Conservation (phyloP, 805 yeast genomes). For the Starmerella khaoyaiensis region DNA sequence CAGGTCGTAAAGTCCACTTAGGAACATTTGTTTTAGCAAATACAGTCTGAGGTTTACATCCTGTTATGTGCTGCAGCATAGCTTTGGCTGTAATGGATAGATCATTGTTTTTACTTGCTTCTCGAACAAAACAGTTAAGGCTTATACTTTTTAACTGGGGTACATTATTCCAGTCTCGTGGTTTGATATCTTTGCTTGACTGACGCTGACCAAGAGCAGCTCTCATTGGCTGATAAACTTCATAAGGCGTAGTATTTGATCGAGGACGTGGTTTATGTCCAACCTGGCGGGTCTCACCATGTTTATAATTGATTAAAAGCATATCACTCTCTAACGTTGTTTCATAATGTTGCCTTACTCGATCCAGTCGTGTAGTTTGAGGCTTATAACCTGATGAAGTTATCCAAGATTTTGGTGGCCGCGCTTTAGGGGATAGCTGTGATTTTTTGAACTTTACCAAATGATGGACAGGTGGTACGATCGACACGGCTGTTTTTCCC, state of each 20-base stretch:
- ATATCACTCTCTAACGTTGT: constrained; percentile 67
- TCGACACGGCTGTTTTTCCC: constrained; percentile 42
- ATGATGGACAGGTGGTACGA: constrained; percentile 88
- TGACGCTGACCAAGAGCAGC: constrained; percentile 65
- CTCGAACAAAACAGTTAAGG: constrained; percentile 64
- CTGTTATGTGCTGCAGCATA: constrained; percentile 89
- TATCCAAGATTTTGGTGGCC: constrained; percentile 57
- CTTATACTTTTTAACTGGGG: constrained; percentile 59
- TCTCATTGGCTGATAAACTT: constrained; percentile 63
- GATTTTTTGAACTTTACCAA: constrained; percentile 61
- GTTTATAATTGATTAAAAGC: constrained; percentile 62
- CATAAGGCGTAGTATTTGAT: constrained; percentile 82
- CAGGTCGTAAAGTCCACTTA: constrained; percentile 74
- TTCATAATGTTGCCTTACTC: constrained; percentile 62
- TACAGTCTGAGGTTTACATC: constrained; percentile 61
- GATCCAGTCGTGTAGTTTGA: constrained; percentile 57
- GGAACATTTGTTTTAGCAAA: constrained; percentile 70
- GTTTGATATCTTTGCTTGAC: constrained; percentile 60
- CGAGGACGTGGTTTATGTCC: constrained; percentile 73
- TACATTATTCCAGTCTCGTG: constrained; percentile 52
- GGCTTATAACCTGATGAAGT: constrained; percentile 72
- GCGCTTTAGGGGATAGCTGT: constrained; percentile 59
- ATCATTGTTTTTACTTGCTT: constrained; percentile 47
- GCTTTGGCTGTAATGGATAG: constrained; percentile 62
- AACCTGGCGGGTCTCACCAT: constrained; percentile 31